Conservation (phyloP, 2,329 filamentous ascomycete genomes). For the Microcyclospora tardicrescens region DNA sequence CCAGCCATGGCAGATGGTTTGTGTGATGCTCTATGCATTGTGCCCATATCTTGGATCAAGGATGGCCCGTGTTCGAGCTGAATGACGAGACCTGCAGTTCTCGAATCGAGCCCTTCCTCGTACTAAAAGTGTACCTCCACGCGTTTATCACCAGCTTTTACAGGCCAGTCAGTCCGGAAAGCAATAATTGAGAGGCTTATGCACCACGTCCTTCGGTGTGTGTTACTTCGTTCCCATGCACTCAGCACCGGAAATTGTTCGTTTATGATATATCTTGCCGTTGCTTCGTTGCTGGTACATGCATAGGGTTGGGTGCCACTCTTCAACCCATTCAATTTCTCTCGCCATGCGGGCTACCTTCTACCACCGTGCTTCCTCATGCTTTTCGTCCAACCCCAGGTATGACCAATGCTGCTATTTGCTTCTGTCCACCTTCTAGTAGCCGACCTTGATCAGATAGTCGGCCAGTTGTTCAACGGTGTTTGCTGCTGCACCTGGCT, state of each 20-base stretch:
- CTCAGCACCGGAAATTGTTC: neutral
- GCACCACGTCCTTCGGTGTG: no score
- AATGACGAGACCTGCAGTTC: no score
- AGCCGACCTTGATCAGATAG: constrained; percentile 68
- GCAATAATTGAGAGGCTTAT: no score
- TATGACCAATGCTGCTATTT: neutral
- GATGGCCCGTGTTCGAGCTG: no score
- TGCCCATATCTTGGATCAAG: no score
- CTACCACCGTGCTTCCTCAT: constrained; percentile 1
- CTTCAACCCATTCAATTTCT: neutral
- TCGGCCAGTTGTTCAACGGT: constrained; percentile 75
- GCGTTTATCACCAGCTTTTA: no score
- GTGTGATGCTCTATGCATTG: neutral
- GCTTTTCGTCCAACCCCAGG: no score
- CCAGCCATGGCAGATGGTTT: neutral
- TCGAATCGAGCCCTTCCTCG: no score
- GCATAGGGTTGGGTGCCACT: neutral
- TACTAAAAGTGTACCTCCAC: no score
- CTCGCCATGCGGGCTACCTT: neutral
- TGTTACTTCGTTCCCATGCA: neutral
- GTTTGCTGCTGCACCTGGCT: constrained; percentile 62
- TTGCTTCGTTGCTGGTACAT: neutral
- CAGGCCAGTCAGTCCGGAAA: no score
- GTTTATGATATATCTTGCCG: constrained; percentile 1
- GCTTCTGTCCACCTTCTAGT: constrained; percentile 37